Percentiles rank a stretch among this genome's conserved stretches.
Conservation (phyloP, 192 early-diverging fungal genomes). For the Lunasporangiospora selenospora region DNA sequence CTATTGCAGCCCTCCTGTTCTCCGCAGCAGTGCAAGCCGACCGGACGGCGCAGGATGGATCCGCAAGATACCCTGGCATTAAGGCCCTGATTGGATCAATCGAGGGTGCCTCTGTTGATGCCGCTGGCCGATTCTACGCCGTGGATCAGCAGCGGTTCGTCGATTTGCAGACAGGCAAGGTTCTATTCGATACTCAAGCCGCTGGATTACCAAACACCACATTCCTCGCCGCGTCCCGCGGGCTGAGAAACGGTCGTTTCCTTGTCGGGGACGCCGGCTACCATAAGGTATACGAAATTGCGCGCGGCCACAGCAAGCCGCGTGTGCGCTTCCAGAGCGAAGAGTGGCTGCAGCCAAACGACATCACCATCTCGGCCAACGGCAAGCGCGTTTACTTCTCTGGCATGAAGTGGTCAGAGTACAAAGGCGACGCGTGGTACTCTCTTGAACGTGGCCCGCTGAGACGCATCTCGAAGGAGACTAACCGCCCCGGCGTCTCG, state of each 20-base stretch:
- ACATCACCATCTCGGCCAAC: constrained; percentile 12
- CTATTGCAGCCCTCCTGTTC: constrained; percentile 14
- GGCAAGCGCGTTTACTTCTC: constrained; percentile 15
- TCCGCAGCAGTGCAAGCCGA: constrained; percentile 9
- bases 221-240: constrained; percentile 13
- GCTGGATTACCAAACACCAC: constrained; percentile 11
- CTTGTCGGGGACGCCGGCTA: constrained; percentile 16
- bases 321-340: constrained; percentile 15
- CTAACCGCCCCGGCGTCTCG: constrained; percentile 1
- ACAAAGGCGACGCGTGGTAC: constrained; percentile 15
- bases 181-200: constrained; percentile 13
- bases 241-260: constrained; percentile 8
- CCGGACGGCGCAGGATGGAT: constrained; percentile 6
- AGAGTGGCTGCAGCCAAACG: constrained; percentile 15
- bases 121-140: constrained; percentile 16
- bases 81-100: constrained; percentile 13
- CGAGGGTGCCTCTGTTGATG: constrained; percentile 16
- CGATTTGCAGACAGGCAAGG: constrained; percentile 6
- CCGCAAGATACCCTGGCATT: constrained; percentile 8
- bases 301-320: constrained; percentile 5
- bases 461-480: constrained; percentile 9
- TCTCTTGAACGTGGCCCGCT: constrained; percentile 1
- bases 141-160: constrained; percentile 17
- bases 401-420: constrained; percentile 12
- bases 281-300: constrained; percentile 14